Evolutionary conservation across 2,329 filamentous ascomycete genomes (phyloP).

Genomic region (Myriangium duriaei): DNA sequence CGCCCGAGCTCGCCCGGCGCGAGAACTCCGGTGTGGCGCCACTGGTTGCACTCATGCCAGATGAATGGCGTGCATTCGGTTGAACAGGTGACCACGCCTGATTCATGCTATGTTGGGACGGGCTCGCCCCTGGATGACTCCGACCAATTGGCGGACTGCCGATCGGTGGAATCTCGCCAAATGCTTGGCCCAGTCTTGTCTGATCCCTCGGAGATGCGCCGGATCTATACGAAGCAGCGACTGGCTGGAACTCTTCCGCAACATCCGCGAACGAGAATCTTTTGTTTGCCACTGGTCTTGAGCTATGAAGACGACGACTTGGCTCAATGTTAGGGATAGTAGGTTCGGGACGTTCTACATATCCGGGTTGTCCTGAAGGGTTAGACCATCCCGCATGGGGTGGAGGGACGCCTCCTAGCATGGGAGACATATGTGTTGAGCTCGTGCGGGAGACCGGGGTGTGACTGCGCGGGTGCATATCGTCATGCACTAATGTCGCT

Average conservation of each 20-base stretch:
- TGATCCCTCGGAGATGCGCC: constrained; percentile 4
- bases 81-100: neutral
- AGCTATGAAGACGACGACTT: constrained; percentile 4
- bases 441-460: constrained; percentile 5
- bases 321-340: constrained; percentile 3
- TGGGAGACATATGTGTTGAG: neutral
- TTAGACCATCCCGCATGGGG: too few species aligned
- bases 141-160: neutral
- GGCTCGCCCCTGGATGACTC: neutral
- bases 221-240: constrained; percentile 2
- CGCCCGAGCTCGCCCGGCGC: neutral
- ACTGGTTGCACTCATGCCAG: neutral
- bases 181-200: constrained; percentile 5
- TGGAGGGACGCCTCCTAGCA: neutral
- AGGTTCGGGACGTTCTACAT: neutral
- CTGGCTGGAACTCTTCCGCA: constrained; percentile 7
- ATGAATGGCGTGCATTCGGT: neutral
- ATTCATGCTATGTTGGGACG: neutral
- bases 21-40: neutral
- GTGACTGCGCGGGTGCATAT: constrained; percentile 3
- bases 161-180: constrained; percentile 1
- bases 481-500: constrained; percentile 7
- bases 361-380: too few species aligned
- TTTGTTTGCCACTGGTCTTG: constrained; percentile 1
- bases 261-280: constrained; percentile 7